Evolutionary conservation across 352 stramenopile species (phyloP).

Genomic region (Blastocystis sp.): DNA sequence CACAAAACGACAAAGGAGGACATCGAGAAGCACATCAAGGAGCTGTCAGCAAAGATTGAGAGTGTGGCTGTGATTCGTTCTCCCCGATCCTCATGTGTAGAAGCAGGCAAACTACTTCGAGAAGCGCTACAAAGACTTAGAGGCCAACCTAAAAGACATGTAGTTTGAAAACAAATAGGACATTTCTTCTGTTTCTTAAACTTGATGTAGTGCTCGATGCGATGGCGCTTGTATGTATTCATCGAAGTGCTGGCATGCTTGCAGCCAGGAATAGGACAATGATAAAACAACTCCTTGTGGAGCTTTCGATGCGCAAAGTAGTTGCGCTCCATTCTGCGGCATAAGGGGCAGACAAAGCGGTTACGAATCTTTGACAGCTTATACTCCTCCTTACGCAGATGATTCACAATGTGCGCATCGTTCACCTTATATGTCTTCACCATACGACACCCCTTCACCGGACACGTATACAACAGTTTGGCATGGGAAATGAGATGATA

Average conservation of each 20-base stretch:
- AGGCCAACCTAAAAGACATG: not conserved
- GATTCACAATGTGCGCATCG: not conserved
- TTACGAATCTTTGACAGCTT: too few relatives aligned
- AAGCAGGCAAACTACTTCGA: conserved; percentile 43
- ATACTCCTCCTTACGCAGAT: not conserved
- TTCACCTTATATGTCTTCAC: not conserved
- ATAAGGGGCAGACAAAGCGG: not conserved
- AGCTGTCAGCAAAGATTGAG: conserved; percentile 9
- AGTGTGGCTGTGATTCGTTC: not conserved
- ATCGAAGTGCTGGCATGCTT: too few relatives aligned
- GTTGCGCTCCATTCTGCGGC: not conserved
- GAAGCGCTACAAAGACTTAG: conserved; percentile 25
- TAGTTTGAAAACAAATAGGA: not conserved
- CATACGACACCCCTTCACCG: not conserved
- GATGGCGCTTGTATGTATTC: not conserved
- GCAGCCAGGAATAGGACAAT: conserved; percentile 20
- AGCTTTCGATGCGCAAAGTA: not conserved
- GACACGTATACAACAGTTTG: conserved; percentile 9
- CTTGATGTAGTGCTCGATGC: not conserved
- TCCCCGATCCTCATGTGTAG: not conserved
- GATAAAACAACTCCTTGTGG: not conserved
- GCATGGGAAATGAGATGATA: not conserved
- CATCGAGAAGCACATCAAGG: not conserved
- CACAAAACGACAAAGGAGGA: not conserved
- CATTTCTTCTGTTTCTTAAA: not conserved